A percentile compares a stretch with the other conserved stretches of the same genome.
Evolutionary conservation across 2,329 filamentous ascomycete species (phyloP).

Genomic region (Cladobotryum mycophilum): DNA sequence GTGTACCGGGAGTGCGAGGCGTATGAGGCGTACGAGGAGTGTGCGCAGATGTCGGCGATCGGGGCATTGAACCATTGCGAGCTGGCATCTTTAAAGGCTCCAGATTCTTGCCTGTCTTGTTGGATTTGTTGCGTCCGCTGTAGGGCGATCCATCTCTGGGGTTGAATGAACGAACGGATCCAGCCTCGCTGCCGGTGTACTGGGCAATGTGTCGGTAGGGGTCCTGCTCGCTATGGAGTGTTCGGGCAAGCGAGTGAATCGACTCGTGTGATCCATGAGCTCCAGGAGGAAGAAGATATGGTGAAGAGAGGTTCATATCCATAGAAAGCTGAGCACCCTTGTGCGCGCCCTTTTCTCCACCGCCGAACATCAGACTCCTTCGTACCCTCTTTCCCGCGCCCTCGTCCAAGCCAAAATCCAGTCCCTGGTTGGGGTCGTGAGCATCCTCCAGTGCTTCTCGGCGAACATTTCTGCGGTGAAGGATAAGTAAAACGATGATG

Average conservation of each 20-base stretch:
- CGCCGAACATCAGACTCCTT: conserved; percentile 35
- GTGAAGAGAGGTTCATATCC: conserved; percentile 70
- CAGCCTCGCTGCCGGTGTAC: conserved; percentile 52
- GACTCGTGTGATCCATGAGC: conserved; percentile 77
- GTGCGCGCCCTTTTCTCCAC: conserved; percentile 49
- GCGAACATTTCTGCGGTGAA: conserved; percentile 72
- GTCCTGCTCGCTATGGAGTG: conserved; percentile 69
- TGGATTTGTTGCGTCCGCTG: conserved; percentile 26
- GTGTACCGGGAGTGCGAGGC: conserved; percentile 25
- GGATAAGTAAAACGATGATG: conserved; percentile 60
- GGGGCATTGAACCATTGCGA: background rate
- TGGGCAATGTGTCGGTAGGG: conserved; percentile 65
- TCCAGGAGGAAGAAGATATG: conserved; percentile 86
- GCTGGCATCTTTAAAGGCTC: conserved; percentile 5
- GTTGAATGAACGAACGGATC: conserved; percentile 49
- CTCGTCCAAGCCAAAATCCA: conserved; percentile 82
- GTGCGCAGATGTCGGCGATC: background rate
- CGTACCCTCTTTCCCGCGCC: conserved; percentile 33
- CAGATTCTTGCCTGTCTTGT: conserved; percentile 23
- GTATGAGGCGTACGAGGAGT: background rate
- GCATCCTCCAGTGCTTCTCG: conserved; percentile 71
- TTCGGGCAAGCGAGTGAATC: conserved; percentile 75
- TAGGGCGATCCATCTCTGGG: conserved; percentile 39
- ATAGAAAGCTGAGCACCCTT: conserved; percentile 56
- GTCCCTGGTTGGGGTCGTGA: conserved; percentile 78